Conservation (phyloP, 306 rosid species). For the Comarum palustre region DNA sequence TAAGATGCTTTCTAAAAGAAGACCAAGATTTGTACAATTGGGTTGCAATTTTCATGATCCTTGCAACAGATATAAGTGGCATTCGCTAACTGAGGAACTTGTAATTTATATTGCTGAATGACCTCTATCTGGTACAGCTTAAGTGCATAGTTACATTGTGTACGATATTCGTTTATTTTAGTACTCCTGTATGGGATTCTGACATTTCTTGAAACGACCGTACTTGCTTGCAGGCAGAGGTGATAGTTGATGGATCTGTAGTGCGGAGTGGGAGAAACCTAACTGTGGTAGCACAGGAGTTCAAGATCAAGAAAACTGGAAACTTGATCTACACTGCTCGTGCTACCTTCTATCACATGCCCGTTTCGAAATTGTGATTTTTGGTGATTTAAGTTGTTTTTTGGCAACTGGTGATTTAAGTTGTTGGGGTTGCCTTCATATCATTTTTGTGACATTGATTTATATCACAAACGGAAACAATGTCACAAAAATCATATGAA, state of each 20-base stretch:
- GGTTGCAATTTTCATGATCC: background rate
- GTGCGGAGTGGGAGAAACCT: conserved; percentile 75
- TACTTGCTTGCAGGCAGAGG: conserved; percentile 50
- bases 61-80: background rate
- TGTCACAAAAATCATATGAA: background rate
- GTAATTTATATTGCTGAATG: background rate
- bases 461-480: background rate
- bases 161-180: background rate
- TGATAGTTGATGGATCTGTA: conserved; percentile 52
- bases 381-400: too few species aligned
- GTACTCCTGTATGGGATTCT: background rate
- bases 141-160: background rate
- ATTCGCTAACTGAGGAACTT: background rate
- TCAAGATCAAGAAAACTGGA: conserved; percentile 51
- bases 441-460: background rate
- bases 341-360: conserved; percentile 56
- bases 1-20: background rate
- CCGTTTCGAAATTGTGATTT: conserved; percentile 46
- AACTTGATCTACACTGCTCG: conserved; percentile 52
- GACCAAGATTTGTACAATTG: background rate
- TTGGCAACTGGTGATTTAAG: background rate
- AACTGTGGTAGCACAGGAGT: conserved; percentile 55
- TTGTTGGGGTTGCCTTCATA: background rate
- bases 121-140: background rate
- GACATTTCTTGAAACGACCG: background rate